Conservation (phyloP, 23 red algal species). For the Agarophyton chilense region DNA sequence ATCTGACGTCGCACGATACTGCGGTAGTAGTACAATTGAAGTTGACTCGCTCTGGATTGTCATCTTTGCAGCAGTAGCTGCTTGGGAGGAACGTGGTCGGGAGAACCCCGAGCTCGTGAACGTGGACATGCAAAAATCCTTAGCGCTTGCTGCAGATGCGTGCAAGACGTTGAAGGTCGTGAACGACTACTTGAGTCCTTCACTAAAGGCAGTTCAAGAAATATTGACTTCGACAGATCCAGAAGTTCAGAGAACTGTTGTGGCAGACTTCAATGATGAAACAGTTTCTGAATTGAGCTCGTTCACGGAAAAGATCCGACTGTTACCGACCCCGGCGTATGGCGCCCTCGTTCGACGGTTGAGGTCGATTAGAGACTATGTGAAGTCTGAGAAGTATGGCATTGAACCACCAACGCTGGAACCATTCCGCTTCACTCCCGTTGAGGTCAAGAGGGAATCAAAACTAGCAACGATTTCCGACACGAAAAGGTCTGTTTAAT, state of each 20-base stretch:
- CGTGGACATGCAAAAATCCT: slow-evolving; percentile 51
- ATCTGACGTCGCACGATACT: slow-evolving; percentile 31
- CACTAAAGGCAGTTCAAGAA: slow-evolving; percentile 33
- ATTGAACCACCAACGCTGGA: neutral
- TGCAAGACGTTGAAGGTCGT: slow-evolving; percentile 26
- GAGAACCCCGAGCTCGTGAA: slow-evolving; percentile 56
- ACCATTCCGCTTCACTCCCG: slow-evolving; percentile 51
- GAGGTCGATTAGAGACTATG: slow-evolving; percentile 54
- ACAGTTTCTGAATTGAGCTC: slow-evolving; percentile 13
- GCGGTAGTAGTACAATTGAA: slow-evolving; percentile 30
- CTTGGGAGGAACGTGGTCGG: slow-evolving; percentile 60
- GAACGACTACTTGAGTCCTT: slow-evolving; percentile 41
- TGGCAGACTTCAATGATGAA: slow-evolving; percentile 52
- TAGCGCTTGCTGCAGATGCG: slow-evolving; percentile 25
- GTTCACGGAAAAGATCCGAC: slow-evolving; percentile 47
- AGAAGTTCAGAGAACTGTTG: slow-evolving; percentile 34
- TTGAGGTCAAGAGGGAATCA: slow-evolving; percentile 29
- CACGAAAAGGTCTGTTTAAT: slow-evolving; percentile 1
- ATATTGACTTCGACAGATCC: slow-evolving; percentile 58
- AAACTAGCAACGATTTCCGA: slow-evolving; percentile 25
- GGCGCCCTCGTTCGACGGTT: slow-evolving; percentile 42
- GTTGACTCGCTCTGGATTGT: slow-evolving; percentile 71
- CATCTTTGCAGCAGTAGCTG: slow-evolving; percentile 60
- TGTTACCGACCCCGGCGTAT: slow-evolving; percentile 47
- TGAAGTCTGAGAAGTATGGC: slow-evolving; percentile 28